A percentile compares a stretch with the other conserved stretches of the same genome.
Conservation (phyloP, 2,329 filamentous ascomycete species). For the Colletotrichum eleusines region DNA sequence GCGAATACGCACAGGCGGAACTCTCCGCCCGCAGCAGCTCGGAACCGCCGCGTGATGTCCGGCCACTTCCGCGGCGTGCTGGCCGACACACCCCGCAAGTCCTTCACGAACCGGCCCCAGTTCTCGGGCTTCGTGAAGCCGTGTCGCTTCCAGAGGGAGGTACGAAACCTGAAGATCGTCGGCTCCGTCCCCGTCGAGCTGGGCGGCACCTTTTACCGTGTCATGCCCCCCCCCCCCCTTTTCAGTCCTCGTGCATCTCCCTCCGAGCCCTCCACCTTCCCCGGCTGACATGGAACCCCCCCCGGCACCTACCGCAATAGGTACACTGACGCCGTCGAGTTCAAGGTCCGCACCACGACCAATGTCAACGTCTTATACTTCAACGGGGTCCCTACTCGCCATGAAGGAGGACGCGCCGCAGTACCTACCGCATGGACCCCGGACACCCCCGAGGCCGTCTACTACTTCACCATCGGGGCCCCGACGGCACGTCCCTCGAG, state of each 20-base stretch:
- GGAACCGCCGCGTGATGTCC: constrained; percentile 10
- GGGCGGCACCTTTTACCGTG: constrained; percentile 47
- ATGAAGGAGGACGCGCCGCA: constrained; percentile 62
- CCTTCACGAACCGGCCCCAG: constrained; percentile 35
- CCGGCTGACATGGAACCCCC: constrained; percentile 46
- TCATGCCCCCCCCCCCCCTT: constrained; percentile 55
- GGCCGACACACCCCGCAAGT: constrained; percentile 23
- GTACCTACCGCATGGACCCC: constrained; percentile 57
- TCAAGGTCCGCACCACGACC: constrained; percentile 52
- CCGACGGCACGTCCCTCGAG: constrained; percentile 49
- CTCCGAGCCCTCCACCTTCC: not conserved
- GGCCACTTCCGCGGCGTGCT: constrained; percentile 34
- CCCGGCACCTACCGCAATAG: constrained; percentile 56
- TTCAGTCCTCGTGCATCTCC: not conserved
- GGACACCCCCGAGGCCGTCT: constrained; percentile 55
- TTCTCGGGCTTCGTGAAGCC: constrained; percentile 40
- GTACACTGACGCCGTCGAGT: constrained; percentile 51
- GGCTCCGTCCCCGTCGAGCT: constrained; percentile 44
- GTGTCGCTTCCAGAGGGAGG: constrained; percentile 40
- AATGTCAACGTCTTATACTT: constrained; percentile 67
- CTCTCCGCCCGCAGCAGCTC: not conserved
- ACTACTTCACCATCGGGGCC: constrained; percentile 50
- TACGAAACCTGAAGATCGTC: constrained; percentile 40
- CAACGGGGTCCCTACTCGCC: constrained; percentile 60
- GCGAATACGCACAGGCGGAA: too few relatives aligned